These are phyloP conservation scores for Beverwykella pulmonaria DNA, from an alignment of 495 filamentous ascomycete genomes.

Conservation along the genomic window DNA sequence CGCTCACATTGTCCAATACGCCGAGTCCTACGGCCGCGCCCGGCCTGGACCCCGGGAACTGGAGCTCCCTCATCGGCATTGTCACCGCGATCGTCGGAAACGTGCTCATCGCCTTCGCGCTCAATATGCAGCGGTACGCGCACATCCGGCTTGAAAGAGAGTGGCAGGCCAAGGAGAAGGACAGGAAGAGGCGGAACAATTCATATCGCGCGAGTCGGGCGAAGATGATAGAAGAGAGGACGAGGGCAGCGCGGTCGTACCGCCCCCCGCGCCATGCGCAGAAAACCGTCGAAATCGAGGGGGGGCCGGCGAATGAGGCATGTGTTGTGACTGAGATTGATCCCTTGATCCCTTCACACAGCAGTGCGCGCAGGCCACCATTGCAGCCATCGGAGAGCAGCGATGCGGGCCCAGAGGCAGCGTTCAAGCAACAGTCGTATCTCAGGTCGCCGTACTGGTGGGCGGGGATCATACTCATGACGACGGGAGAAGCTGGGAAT, in stretches of 20 bases:
- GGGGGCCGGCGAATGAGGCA: conserved; percentile 3
- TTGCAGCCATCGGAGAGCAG: conserved; percentile 24
- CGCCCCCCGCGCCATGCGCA: conserved; percentile 20
- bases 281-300: conserved; percentile 6
- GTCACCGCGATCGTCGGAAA: conserved; percentile 89
- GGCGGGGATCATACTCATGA: conserved; percentile 88
- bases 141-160: conserved; percentile 76
- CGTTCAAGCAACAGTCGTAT: conserved; percentile 62
- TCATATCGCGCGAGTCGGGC: conserved; percentile 46
- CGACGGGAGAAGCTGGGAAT: conserved; percentile 89
- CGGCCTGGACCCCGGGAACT: conserved; percentile 43
- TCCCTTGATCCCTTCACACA: conserved; percentile 52
- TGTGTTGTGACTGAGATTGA: conserved; percentile 48
- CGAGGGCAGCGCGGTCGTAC: conserved; percentile 15
- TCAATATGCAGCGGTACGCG: conserved; percentile 95
- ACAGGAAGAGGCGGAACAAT: conserved; percentile 38
- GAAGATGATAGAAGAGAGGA: conserved; percentile 36
- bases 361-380: conserved; percentile 20
- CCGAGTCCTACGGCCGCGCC: conserved; percentile 4
- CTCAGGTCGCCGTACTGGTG: conserved; percentile 94
- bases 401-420: conserved; percentile 9
- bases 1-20: conserved; percentile 2
- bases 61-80: conserved; percentile 94
- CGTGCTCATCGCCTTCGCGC: conserved; percentile 87
- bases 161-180: conserved; percentile 45